Evolutionary conservation across 2,329 filamentous ascomycete genomes (phyloP).

Genomic region (Ceratocystis lukuohia): DNA sequence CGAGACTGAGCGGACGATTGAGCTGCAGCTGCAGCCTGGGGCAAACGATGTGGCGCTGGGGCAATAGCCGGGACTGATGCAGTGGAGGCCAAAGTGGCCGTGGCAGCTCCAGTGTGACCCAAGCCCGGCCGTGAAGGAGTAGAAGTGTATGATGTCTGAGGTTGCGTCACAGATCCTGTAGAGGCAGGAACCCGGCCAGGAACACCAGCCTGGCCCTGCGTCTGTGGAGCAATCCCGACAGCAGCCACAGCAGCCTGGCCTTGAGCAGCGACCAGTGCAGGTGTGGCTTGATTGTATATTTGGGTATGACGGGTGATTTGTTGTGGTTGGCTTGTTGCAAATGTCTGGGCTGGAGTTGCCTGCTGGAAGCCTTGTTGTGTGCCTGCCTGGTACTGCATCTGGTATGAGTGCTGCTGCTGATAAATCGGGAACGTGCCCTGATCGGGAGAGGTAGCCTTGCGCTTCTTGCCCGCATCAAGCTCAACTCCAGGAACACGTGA

Average conservation of each 20-base stretch:
- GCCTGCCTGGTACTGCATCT: constrained; percentile 16
- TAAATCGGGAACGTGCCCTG: constrained; percentile 27
- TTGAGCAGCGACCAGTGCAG: constrained; percentile 15
- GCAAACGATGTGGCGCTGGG: not conserved
- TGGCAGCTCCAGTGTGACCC: constrained; percentile 1
- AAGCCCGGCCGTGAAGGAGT: constrained; percentile 1
- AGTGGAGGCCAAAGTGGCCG: not conserved
- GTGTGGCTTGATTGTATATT: constrained; percentile 15
- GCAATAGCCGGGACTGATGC: not conserved
- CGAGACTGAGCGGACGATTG: not conserved
- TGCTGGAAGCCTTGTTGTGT: constrained; percentile 12
- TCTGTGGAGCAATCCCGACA: constrained; percentile 11
- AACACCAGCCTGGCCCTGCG: constrained; percentile 11
- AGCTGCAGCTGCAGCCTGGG: not conserved
- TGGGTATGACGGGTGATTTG: constrained; percentile 5
- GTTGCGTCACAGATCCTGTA: not conserved
- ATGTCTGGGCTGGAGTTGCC: not conserved
- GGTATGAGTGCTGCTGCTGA: constrained; percentile 21
- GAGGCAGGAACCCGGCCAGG: constrained; percentile 8
- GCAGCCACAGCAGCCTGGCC: constrained; percentile 13
- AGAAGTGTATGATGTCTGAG: constrained; percentile 11
- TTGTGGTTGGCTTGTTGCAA: not conserved
- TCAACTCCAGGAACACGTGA: constrained; percentile 44
- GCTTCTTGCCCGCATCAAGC: constrained; percentile 48
- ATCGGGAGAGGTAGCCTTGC: constrained; percentile 41